These are phyloP conservation scores for Xylaria hypoxylon DNA, from an alignment of 2,329 filamentous ascomycete species.

Conservation along the genomic window DNA sequence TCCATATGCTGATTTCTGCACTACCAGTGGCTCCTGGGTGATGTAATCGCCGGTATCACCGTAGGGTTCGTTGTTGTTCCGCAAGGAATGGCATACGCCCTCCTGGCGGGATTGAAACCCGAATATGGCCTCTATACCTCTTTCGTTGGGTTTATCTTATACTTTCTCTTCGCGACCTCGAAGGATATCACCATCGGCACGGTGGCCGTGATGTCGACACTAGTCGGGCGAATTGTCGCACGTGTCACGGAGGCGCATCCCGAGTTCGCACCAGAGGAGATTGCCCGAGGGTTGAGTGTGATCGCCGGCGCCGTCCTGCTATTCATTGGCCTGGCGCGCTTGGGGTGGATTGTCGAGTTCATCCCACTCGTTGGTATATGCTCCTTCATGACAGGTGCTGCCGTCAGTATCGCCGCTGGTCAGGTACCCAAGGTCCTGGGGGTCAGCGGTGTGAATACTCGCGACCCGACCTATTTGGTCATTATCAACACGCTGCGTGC, in stretches of 20 bases:
- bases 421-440: slow-evolving; percentile 65
- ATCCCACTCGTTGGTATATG: slow-evolving; percentile 65
- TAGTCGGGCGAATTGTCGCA: slow-evolving; percentile 62
- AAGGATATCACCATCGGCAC: slow-evolving; percentile 83
- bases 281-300: slow-evolving; percentile 62
- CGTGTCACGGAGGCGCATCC: slow-evolving; percentile 55
- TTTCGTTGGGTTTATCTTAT: slow-evolving; percentile 54
- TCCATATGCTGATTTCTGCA: slow-evolving; percentile 46
- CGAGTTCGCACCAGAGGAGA: slow-evolving; percentile 55
- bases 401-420: slow-evolving; percentile 62
- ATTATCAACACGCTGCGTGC: slow-evolving; percentile 64
- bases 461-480: slow-evolving; percentile 60
- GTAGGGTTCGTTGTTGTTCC: slow-evolving; percentile 67
- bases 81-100: slow-evolving; percentile 66
- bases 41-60: slow-evolving; percentile 55
- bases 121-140: slow-evolving; percentile 61
- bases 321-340: slow-evolving; percentile 61
- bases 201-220: slow-evolving; percentile 65
- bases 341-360: slow-evolving; percentile 67
- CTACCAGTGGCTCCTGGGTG: slow-evolving; percentile 39
- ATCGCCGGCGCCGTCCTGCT: slow-evolving; percentile 62
- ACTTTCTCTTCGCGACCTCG: slow-evolving; percentile 55
- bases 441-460: slow-evolving; percentile 62
- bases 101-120: slow-evolving; percentile 60
- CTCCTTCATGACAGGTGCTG: slow-evolving; percentile 67